Base-by-base conservation (phyloP, 805 yeast genomes). In the Myxozyma nipponensis region DNA sequence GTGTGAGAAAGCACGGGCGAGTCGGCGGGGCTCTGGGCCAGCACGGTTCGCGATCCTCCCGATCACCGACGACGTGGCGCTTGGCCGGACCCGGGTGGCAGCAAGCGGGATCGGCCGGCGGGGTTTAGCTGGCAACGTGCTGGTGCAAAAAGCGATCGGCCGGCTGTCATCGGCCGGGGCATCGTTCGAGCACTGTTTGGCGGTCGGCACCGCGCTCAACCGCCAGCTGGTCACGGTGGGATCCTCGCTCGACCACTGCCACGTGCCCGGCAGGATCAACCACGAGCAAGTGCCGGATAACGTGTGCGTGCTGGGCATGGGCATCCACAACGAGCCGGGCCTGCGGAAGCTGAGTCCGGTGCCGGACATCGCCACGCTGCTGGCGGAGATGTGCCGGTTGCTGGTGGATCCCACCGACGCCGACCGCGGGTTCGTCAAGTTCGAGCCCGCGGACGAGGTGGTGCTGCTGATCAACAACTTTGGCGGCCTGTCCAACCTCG, bases 281-380 rank as follows among this genome's bases (percentile, higher is more conserved):
- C 83, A 77, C 61, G 71, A 73, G 23, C 67, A 68, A 46, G 75
- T 87, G 53, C 75, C 70, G 23, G 74, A 67, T 2, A 72, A 81
- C 52, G 87, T 85, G 66, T 82, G 84, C 63, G 97, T 91, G 66
- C 74, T 90, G 51, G 98, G 98, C 24, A 83, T 90, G 83, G 98
- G 98, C 44, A 90, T 90, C 53, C 97, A 90, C 68, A 90, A 90
- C 62, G 97, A 90, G 66, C 93, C 96, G 0, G 97, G 97, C 54
- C 82, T 83, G 48, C 75, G 77, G 62, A 78, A 78, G 55, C 64
- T 78, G 35, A 69, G 73, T 18, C 84, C 85, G 15, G 78, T 90
- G 59, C 96, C 96, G 21, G 65, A 78, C 0, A 78, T 87, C 44
- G 82, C 79, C 18, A 77, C 77, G 0, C 69, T 90, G 36, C 71